These are phyloP conservation scores for Coemansia furcata DNA, from an alignment of 192 early-diverging fungal species.

Conservation along the genomic window DNA sequence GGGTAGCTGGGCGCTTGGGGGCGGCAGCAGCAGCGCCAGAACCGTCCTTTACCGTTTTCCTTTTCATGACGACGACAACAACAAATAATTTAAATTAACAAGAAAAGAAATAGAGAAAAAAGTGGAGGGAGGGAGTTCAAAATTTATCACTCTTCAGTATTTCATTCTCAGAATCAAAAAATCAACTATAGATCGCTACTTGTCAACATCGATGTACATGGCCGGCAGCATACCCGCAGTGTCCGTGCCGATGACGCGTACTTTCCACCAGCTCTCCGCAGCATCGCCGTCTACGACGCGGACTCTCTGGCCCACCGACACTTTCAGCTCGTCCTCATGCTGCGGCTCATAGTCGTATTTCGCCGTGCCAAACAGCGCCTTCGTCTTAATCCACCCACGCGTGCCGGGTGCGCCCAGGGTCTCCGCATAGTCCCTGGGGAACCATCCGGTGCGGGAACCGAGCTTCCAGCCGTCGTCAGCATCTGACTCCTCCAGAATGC, in stretches of 20 bases:
- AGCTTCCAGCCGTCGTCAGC: constrained; percentile 40
- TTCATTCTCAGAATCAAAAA: neutral
- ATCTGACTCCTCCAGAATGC: constrained; percentile 21
- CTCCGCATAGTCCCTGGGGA: constrained; percentile 42
- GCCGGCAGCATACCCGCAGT: constrained; percentile 43
- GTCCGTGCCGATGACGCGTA: constrained; percentile 8
- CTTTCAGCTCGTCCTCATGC: constrained; percentile 44
- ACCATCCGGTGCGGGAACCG: constrained; percentile 35
- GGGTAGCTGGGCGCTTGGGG: neutral
- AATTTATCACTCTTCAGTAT: neutral
- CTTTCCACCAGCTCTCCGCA: constrained; percentile 51
- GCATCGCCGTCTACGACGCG: constrained; percentile 44
- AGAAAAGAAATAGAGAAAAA: neutral
- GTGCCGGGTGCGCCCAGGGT: constrained; percentile 31
- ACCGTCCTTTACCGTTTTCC: neutral
- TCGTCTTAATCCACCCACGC: constrained; percentile 40
- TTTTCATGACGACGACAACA: neutral
- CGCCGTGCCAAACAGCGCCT: constrained; percentile 33
- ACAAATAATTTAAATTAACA: neutral
- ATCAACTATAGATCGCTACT: neutral
- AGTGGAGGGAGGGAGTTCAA: neutral
- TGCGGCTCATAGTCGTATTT: constrained; percentile 49
- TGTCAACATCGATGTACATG: constrained; percentile 51
- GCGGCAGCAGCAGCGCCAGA: neutral
- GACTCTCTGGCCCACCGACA: constrained; percentile 28